Percentiles rank a stretch among this genome's conserved stretches.
These are phyloP conservation scores for Carallia brachiata DNA, from an alignment of 345 rosid species.

Conservation along the genomic window DNA sequence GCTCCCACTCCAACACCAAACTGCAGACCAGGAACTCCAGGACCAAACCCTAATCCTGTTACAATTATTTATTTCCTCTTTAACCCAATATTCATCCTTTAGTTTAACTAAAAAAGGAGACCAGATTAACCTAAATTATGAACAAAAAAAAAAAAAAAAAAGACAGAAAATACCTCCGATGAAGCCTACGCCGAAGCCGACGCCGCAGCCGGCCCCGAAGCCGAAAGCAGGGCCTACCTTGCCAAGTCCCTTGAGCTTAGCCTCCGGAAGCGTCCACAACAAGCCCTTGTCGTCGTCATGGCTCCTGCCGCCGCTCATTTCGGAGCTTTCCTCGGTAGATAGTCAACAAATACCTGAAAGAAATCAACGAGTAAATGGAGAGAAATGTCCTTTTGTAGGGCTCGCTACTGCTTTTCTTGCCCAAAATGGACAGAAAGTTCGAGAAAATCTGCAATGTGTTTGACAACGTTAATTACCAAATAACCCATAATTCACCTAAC, in stretches of 20 bases:
- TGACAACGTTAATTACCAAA: no score
- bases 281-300: slow-evolving; percentile 38
- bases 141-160: neutral
- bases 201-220: slow-evolving; percentile 78
- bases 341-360: no score
- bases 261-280: slow-evolving; percentile 80
- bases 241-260: slow-evolving; percentile 57
- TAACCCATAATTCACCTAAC: no score
- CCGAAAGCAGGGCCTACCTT: slow-evolving; percentile 85
- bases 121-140: neutral
- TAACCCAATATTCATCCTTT: neutral
- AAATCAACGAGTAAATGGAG: no score
- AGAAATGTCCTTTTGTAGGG: no score
- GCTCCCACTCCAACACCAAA: slow-evolving; percentile 74
- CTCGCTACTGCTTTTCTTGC: no score
- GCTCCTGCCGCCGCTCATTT: slow-evolving; percentile 23
- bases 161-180: slow-evolving; percentile 55
- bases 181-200: slow-evolving; percentile 77
- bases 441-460: no score
- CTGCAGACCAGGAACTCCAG: slow-evolving; percentile 81
- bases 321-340: neutral
- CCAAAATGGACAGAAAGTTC: no score
- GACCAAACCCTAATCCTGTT: slow-evolving; percentile 75
- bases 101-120: neutral
- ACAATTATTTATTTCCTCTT: neutral